Evolutionary conservation across 2,329 filamentous ascomycete genomes (phyloP), one percentile per base, ranked within the genome.

Genomic region (Zasmidium angulare): DNA sequence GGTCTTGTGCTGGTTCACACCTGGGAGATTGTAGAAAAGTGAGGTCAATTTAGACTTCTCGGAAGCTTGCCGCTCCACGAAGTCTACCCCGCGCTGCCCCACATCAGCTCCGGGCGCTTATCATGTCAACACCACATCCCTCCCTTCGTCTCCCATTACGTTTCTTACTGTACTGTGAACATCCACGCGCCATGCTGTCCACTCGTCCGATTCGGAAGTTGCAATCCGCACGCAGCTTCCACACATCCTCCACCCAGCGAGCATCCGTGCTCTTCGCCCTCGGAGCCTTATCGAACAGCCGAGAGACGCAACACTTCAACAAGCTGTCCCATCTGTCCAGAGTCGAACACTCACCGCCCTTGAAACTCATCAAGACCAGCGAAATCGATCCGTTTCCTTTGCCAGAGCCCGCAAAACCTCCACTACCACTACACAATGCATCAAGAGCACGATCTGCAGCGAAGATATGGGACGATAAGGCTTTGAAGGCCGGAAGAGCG

Each of bases 301-400:
- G 69, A 22, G 70, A 72, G 36, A 72, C 69, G 1, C 68, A 70
- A 49, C 69, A 72, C 62, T 68, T 72, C 62, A 68, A 66, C 64
- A 71, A 70, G 51, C 48, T 70, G 46, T 67, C 70, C 31, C 57
- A 58, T 7, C 68, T 72, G 14, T 40, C 63, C 4, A 66, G 69
- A 23, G 61, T 66, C 52, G 69, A 72, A 54, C 70, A 72, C 55
- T 68, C 65, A n/a, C 70, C 70, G 1, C 54, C 63, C 1, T 64
- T 72, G 17, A 68, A 71, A 36, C 62, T 72, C 40, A 72, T 72
- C 59, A 58, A 71, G 47, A 64, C 64, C 9, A 68, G 69, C 61
- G 70, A 71, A 55, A 62, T 72, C 50, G 59, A 70, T 20, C 64
- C 67, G 1, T 68, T 58, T 43, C 62, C 64, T 1, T 46, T 62